Evolutionary conservation across 2,329 filamentous ascomycete genomes (phyloP).

Genomic region (Rugonectria rugulosa): DNA sequence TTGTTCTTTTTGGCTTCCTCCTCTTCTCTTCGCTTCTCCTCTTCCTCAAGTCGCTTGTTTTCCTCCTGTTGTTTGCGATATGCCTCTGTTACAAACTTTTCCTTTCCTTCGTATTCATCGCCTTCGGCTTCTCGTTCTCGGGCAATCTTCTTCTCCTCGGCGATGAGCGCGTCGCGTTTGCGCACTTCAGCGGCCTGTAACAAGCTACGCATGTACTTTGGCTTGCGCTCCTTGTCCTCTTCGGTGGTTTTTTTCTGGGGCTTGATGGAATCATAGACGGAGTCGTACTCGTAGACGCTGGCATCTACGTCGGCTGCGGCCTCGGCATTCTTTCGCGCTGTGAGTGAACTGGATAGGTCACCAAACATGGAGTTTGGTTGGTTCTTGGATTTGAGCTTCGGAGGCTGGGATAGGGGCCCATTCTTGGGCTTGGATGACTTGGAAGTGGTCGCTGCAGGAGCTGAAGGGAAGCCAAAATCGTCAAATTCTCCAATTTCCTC

Average conservation of each 20-base stretch:
- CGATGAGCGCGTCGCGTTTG: constrained; percentile 79
- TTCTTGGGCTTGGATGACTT: constrained; percentile 47
- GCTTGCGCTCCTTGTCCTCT: constrained; percentile 65
- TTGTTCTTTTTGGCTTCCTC: constrained; percentile 70
- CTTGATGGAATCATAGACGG: constrained; percentile 80
- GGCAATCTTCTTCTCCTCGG: constrained; percentile 81
- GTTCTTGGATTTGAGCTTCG: constrained; percentile 55
- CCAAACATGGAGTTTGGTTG: constrained; percentile 58
- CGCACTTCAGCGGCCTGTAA: constrained; percentile 77
- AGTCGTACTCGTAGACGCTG: constrained; percentile 86
- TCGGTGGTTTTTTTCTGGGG: constrained; percentile 66
- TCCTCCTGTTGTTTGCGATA: constrained; percentile 86
- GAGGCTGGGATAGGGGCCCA: constrained; percentile 46
- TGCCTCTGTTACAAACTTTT: constrained; percentile 84
- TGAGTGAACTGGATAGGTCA: constrained; percentile 71
- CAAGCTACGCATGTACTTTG: constrained; percentile 81
- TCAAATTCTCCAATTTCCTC: constrained; percentile 72
- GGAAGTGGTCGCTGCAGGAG: constrained; percentile 32
- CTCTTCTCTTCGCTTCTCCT: constrained; percentile 72
- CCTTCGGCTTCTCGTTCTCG: constrained; percentile 81
- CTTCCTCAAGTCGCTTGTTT: constrained; percentile 72
- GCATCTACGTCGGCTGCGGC: constrained; percentile 73
- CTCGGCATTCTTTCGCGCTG: constrained; percentile 69
- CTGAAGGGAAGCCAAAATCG: constrained; percentile 47
- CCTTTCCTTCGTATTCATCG: constrained; percentile 82